Base-by-base conservation (phyloP, 306 rosid genomes). In the Notholithocarpus densiflorus region DNA sequence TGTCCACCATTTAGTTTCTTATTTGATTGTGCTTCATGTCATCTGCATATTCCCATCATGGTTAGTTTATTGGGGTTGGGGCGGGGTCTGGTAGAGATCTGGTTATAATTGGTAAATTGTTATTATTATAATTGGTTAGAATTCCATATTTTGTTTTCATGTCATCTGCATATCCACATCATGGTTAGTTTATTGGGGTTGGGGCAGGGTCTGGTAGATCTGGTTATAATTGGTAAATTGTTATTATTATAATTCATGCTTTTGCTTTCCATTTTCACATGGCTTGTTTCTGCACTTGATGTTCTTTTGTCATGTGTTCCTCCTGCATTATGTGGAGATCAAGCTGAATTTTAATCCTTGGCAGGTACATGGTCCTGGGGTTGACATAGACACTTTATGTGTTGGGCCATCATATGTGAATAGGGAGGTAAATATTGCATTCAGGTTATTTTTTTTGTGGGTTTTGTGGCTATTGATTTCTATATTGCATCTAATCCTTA, bases 341-440 rank as follows among this genome's bases (percentile, higher is more conserved):
- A 34, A 34, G 24, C 52, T 66, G 17, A 66, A 9, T 23, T 48
- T 19, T 6, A 15, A 55, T 56, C 68, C 73, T 56, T 45, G 24
- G 62, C 72, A 90, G 97, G 97, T 94, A 56, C 97, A 94, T 81
- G 92, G 94, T 69, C 97, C 94, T 81, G 98, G 97, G 54, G 90
- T 97, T 68, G 98, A 94, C 85, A 80, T 94, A 73, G 98, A 94
- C 77, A 86, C 98, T 5, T 75, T 94, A 51, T 94, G 98, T 75
- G 87, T 94, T 84, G 98, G 98, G 70, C 98, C 97, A 45, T 89
- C 89, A 27, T 90, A 94, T 76, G 89, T 94, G 57, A 92, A 84
- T 77, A 89, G 97, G 18, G 98, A 92, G 91, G 98, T 89, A 83
- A 53, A 43, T 76, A 45, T 27, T 5, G 32, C 23, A 19, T 72